Conservation (phyloP, 73 alveolate species). For the Breviolum minutum region DNA sequence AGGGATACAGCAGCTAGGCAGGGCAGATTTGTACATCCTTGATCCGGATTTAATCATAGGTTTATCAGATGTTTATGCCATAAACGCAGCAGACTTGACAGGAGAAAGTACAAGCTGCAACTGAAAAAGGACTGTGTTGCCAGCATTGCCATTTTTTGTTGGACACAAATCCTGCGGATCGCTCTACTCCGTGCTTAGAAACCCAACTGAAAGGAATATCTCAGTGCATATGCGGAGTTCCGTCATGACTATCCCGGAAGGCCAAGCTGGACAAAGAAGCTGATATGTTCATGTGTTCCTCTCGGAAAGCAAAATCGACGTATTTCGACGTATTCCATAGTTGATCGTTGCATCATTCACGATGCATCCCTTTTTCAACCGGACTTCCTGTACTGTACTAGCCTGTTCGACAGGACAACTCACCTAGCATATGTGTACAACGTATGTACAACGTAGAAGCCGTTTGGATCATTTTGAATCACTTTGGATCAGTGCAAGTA, state of each 20-base stretch:
- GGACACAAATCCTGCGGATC: neutral
- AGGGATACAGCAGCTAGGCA: slow-evolving; percentile 78
- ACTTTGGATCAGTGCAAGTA: too few relatives aligned
- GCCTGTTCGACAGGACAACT: too few relatives aligned
- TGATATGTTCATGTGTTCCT: too few relatives aligned
- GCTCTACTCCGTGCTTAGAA: neutral
- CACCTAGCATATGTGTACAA: too few relatives aligned
- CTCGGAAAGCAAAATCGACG: too few relatives aligned
- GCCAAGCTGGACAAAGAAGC: neutral
- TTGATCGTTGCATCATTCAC: too few relatives aligned
- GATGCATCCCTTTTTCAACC: too few relatives aligned
- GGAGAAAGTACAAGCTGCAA: slow-evolving; percentile 93
- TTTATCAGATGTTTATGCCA: neutral
- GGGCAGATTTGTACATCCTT: neutral
- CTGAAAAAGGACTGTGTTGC: slow-evolving; percentile 45
- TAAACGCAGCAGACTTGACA: neutral
- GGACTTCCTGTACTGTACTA: too few relatives aligned
- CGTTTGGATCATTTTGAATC: too few relatives aligned
- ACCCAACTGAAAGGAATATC: slow-evolving; percentile 27
- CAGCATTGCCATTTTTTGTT: neutral
- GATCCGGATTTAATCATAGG: neutral
- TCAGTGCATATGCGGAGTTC: slow-evolving; percentile 87
- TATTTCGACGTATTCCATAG: too few relatives aligned
- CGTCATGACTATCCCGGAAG: slow-evolving; percentile 95
- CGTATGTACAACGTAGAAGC: too few relatives aligned